phyloP scores from a whole-genome alignment of 306 rosid species.

The Albizia julibrissin region DNA sequence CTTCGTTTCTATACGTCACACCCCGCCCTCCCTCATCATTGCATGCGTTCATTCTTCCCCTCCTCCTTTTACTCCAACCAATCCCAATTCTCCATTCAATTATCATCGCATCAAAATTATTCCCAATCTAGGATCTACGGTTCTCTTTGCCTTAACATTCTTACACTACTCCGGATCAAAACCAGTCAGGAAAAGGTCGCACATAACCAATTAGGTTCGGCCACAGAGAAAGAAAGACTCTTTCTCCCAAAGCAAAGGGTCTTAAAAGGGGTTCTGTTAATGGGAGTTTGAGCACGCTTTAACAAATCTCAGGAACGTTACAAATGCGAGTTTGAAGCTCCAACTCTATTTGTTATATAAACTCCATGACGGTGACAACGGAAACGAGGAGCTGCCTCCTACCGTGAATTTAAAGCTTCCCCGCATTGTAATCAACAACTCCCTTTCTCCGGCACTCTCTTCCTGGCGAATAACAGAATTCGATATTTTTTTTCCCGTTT shows the following conservation, averaged over 20 bases:
- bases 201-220: not conserved
- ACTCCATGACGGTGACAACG: not conserved
- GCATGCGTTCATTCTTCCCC: not conserved
- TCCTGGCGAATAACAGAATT: not conserved
- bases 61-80: not conserved
- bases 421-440: not conserved
- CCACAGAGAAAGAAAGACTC: not conserved
- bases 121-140: not conserved
- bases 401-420: not conserved
- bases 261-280: not conserved
- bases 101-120: not conserved
- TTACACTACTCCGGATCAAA: not conserved
- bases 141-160: not conserved
- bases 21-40: conserved; percentile 9
- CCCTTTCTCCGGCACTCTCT: not conserved
- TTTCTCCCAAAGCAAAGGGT: not conserved
- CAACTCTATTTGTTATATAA: not conserved
- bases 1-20: conserved; percentile 18
- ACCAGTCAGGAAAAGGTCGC: not conserved
- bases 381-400: not conserved
- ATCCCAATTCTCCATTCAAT: not conserved
- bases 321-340: not conserved
- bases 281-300: not conserved
- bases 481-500: not conserved
- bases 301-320: not conserved